Conservation (phyloP, 179 eudicot genomes). For the Patellifolia procumbens region DNA sequence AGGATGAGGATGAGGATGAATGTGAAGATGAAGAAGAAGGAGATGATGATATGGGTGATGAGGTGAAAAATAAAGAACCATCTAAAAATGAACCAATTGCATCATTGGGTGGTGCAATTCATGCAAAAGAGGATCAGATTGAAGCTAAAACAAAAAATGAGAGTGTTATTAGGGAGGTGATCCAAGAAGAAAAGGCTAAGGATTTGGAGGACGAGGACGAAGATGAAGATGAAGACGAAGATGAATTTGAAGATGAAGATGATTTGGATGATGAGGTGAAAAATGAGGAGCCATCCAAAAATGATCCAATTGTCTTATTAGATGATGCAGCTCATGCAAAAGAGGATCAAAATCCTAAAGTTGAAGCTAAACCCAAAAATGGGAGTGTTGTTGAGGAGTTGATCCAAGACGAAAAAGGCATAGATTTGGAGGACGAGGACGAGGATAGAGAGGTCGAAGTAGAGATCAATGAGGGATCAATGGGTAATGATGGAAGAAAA, state of each 20-base stretch:
- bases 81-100: background rate
- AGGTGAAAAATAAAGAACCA: background rate
- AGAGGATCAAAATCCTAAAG: constrained; percentile 2
- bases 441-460: constrained; percentile 16
- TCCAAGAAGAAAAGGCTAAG: background rate
- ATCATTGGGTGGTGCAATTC: constrained; percentile 27
- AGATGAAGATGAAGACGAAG: background rate
- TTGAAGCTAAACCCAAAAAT: constrained; percentile 16
- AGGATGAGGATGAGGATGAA: background rate
- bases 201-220: background rate
- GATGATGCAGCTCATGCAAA: constrained; percentile 38
- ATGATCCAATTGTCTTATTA: background rate
- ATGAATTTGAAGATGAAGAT: constrained; percentile 26
- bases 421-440: constrained; percentile 9
- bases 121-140: constrained; percentile 29
- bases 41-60: background rate
- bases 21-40: background rate
- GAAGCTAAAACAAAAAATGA: background rate
- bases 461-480: background rate
- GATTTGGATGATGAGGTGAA: too few species aligned
- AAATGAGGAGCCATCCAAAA: constrained; percentile 53
- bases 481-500: constrained; percentile 10
- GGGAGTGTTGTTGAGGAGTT: background rate
- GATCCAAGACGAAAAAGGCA: background rate
- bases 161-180: background rate